Percentiles rank a stretch among this genome's conserved stretches.
Evolutionary conservation across 306 rosid species (phyloP).

Genomic region (Delonix regia): DNA sequence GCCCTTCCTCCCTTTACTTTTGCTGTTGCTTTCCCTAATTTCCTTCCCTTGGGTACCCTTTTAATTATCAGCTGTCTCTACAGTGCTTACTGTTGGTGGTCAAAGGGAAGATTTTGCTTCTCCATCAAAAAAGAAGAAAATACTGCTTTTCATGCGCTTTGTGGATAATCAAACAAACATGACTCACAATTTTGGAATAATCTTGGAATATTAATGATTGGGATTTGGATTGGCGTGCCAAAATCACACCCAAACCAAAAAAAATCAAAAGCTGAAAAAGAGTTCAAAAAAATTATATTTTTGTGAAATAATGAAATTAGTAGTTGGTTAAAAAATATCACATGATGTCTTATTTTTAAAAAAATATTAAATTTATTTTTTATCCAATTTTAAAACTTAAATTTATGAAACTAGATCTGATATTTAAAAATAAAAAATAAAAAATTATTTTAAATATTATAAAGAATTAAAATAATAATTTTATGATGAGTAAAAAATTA

Average conservation of each 20-base stretch:
- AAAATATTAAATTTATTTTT: too few relatives aligned
- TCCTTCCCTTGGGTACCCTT: not conserved
- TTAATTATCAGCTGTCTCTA: constrained; percentile 6
- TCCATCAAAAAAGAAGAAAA: constrained; percentile 1
- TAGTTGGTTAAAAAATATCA: too few relatives aligned
- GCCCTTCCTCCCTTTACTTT: not conserved
- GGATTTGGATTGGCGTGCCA: constrained; percentile 43
- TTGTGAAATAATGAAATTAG: too few relatives aligned
- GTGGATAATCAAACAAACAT: constrained; percentile 44
- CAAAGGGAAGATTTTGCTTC: constrained; percentile 47
- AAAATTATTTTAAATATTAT: not conserved
- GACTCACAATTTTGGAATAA: constrained; percentile 36
- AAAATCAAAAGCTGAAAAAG: not conserved
- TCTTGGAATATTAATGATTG: constrained; percentile 34
- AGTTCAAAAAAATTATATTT: too few relatives aligned
- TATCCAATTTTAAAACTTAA: too few relatives aligned
- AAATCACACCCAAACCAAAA: constrained; percentile 31
- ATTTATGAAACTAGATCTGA: too few relatives aligned
- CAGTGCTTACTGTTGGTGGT: constrained; percentile 29
- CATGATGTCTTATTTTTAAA: too few relatives aligned
- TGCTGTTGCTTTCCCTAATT: constrained; percentile 1
- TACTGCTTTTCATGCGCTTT: constrained; percentile 42
- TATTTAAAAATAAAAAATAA: constrained; percentile 34
- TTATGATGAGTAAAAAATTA: too few relatives aligned
- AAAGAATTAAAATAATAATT: too few relatives aligned